These are phyloP conservation scores for Calamus simplicifolius DNA, from an alignment of 176 grass and related monocot species.

Conservation along the genomic window DNA sequence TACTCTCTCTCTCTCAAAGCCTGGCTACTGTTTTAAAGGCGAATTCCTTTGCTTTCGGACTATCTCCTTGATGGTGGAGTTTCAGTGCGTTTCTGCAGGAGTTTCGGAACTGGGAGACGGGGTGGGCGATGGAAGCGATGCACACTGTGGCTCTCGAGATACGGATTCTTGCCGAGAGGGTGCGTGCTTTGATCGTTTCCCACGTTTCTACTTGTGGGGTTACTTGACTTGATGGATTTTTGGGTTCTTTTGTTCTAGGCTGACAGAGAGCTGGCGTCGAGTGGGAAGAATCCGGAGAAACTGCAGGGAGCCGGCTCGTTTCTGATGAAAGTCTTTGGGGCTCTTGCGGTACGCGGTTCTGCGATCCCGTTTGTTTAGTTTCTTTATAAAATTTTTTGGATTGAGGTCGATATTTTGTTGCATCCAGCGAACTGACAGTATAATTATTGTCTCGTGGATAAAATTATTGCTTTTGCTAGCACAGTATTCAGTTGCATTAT, in stretches of 20 bases:
- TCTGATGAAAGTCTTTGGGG: conserved; percentile 89
- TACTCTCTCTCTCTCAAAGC: conserved; percentile 10
- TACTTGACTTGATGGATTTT: conserved; percentile 15
- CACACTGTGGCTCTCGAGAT: conserved; percentile 79
- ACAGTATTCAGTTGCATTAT: no score
- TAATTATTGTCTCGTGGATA: no score
- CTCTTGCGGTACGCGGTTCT: conserved; percentile 46
- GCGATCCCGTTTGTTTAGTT: no score
- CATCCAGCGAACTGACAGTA: no score
- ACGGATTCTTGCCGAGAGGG: conserved; percentile 84
- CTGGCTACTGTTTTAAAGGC: background rate
- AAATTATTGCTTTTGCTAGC: no score
- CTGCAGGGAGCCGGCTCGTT: conserved; percentile 86
- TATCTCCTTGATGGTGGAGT: conserved; percentile 12
- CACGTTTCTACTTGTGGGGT: no score
- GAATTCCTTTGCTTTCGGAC: background rate
- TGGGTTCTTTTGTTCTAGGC: conserved; percentile 40
- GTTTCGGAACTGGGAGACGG: conserved; percentile 91
- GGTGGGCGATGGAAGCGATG: conserved; percentile 86
- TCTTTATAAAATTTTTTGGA: no score
- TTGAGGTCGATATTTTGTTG: no score
- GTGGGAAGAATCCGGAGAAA: conserved; percentile 88
- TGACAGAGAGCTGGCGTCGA: conserved; percentile 63
- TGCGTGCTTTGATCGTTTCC: conserved; percentile 7
- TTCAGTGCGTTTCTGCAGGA: conserved; percentile 88